Evolutionary conservation across 139 green algal species (phyloP).

Genomic region (Coelastrella sp.): DNA sequence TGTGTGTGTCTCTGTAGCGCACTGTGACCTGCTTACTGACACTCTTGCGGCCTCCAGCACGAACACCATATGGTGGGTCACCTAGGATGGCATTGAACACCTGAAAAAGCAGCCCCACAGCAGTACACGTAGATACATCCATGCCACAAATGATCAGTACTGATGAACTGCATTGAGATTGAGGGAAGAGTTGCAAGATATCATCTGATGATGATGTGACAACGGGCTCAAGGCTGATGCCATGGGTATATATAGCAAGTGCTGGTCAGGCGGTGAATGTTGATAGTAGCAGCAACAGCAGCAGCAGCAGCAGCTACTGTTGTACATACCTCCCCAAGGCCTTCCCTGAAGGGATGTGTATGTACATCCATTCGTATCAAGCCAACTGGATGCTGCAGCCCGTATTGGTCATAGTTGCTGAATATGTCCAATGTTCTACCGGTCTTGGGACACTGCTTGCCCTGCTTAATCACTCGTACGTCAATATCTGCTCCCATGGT

Average conservation of each 20-base stretch:
- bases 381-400: conserved; percentile 68
- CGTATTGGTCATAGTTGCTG: conserved; percentile 91
- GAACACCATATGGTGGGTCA: conserved; percentile 96
- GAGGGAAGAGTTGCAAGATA: too few species aligned
- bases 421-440: conserved; percentile 61
- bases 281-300: not conserved
- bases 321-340: conserved; percentile 59
- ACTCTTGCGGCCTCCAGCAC: conserved; percentile 91
- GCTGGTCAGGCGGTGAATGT: too few species aligned
- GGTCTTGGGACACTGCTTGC: conserved; percentile 9
- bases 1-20: conserved; percentile 69
- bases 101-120: conserved; percentile 47
- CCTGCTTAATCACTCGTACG: conserved; percentile 70
- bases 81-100: conserved; percentile 90
- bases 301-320: not conserved
- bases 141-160: too few species aligned
- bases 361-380: conserved; percentile 86
- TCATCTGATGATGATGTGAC: too few species aligned
- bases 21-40: conserved; percentile 55
- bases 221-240: too few species aligned
- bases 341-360: conserved; percentile 69
- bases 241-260: too few species aligned
- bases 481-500: conserved; percentile 91
- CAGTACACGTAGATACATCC: too few species aligned
- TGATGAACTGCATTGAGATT: too few species aligned